phyloP scores from a whole-genome alignment of 306 rosid genomes.

The Quercus mongolica region DNA sequence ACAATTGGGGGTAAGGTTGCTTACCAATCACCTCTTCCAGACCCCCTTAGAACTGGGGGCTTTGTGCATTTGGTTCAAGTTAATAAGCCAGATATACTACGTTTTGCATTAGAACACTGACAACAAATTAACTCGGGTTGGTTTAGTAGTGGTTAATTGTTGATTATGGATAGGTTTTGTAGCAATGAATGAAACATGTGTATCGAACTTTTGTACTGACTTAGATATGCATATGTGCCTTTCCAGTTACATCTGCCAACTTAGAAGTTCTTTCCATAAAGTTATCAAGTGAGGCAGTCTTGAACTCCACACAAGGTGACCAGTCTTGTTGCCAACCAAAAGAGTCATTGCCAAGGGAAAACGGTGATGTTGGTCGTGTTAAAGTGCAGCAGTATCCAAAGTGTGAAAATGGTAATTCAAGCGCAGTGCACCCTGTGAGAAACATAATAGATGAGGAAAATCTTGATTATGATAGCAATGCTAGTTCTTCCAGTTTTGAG shows the following conservation, averaged over 20 bases:
- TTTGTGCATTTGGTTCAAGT: too few relatives aligned
- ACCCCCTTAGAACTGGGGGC: too few relatives aligned
- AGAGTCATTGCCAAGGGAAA: slow-evolving; percentile 36
- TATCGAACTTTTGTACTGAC: slow-evolving; percentile 16
- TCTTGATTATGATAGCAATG: slow-evolving; percentile 91
- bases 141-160: background rate
- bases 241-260: slow-evolving; percentile 60
- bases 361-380: slow-evolving; percentile 23
- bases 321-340: background rate
- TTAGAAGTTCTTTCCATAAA: slow-evolving; percentile 45
- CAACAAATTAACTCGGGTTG: background rate
- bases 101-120: background rate
- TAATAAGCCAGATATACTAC: background rate
- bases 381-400: slow-evolving; percentile 48
- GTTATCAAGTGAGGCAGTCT: slow-evolving; percentile 27
- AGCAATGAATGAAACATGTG: background rate
- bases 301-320: slow-evolving; percentile 6
- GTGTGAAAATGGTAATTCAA: slow-evolving; percentile 58
- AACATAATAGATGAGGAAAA: slow-evolving; percentile 62
- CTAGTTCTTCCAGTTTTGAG: slow-evolving; percentile 98
- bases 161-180: background rate
- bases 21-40: too few relatives aligned
- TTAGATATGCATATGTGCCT: slow-evolving; percentile 4
- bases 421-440: slow-evolving; percentile 58
- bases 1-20: too few relatives aligned